phyloP scores from a whole-genome alignment of 192 early-diverging fungal genomes.

The Coemansia sp. region DNA sequence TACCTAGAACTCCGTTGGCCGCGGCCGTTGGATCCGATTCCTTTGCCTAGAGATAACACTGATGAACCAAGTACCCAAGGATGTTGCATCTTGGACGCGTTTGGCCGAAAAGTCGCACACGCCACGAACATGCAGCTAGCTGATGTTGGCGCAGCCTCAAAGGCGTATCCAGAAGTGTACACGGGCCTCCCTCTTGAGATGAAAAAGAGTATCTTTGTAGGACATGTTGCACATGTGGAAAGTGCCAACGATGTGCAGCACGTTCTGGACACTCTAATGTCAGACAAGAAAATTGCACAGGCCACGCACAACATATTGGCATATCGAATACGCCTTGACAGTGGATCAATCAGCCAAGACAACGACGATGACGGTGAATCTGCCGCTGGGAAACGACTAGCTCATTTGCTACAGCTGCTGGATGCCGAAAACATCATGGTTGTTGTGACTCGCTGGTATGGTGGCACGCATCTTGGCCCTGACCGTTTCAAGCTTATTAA shows the following conservation, averaged over 20 bases:
- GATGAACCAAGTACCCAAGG: background rate
- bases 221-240: conserved; percentile 68
- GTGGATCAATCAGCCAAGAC: conserved; percentile 61
- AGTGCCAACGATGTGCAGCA: conserved; percentile 61
- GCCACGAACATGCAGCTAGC: background rate
- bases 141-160: background rate
- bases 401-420: conserved; percentile 80
- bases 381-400: conserved; percentile 83
- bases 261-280: conserved; percentile 53
- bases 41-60: conserved; percentile 34
- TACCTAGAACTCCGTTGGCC: conserved; percentile 45
- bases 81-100: background rate
- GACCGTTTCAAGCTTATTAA: conserved; percentile 94
- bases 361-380: conserved; percentile 96
- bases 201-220: conserved; percentile 85
- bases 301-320: conserved; percentile 94
- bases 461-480: conserved; percentile 82
- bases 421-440: conserved; percentile 76
- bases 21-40: conserved; percentile 38
- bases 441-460: conserved; percentile 87
- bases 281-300: conserved; percentile 76
- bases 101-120: background rate
- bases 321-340: conserved; percentile 69
- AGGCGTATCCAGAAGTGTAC: conserved; percentile 50
- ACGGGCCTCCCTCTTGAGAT: conserved; percentile 67